Base-by-base conservation (phyloP, 1,284 basidiomycete species). In the Ustanciosporium gigantosporum region DNA sequence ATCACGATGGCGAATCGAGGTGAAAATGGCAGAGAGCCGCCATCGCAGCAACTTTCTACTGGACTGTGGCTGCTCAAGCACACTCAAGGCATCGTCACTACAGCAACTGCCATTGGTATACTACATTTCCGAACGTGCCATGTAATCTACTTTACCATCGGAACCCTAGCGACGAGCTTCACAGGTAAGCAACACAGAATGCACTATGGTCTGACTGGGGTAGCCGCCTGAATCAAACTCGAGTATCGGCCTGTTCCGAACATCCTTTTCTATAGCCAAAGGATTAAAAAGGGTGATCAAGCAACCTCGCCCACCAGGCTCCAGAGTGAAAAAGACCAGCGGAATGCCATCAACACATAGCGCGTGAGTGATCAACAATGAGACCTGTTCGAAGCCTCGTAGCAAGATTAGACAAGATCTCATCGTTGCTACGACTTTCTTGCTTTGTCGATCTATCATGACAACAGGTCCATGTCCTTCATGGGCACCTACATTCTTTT, bases 341-440 rank as follows among this genome's bases (percentile, higher is more conserved):
- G 65, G 65, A 3, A 67, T 67, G 65, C 65, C 65, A 7, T 67
- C 65, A n/a, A 67, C 65, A 11, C 65, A 67, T 22, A 59, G 55
- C 37, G 52, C 59, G 57, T 56, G 34, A 49, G 60, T 59, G 8
- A n/a, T n/a, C n/a, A n/a, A n/a, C n/a, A n/a, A n/a, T n/a, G n/a
- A n/a, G n/a, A n/a, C n/a, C n/a, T n/a, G n/a, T n/a, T n/a, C n/a
- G n/a, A n/a, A n/a, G n/a, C n/a, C n/a, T n/a, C n/a, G n/a, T n/a
- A n/a, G n/a, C n/a, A n/a, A n/a, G n/a, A n/a, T n/a, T n/a, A n/a
- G n/a, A n/a, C n/a, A n/a, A n/a, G n/a, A n/a, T n/a, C n/a, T n/a
- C n/a, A n/a, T n/a, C n/a, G n/a, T n/a, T n/a, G n/a, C n/a, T n/a
- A n/a, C 34, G 27, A 11, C 34, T 35, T 35, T 35, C 16, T 8